Evolutionary conservation across 2,329 filamentous ascomycete species (phyloP).

Genomic region (Daldinia sp.): DNA sequence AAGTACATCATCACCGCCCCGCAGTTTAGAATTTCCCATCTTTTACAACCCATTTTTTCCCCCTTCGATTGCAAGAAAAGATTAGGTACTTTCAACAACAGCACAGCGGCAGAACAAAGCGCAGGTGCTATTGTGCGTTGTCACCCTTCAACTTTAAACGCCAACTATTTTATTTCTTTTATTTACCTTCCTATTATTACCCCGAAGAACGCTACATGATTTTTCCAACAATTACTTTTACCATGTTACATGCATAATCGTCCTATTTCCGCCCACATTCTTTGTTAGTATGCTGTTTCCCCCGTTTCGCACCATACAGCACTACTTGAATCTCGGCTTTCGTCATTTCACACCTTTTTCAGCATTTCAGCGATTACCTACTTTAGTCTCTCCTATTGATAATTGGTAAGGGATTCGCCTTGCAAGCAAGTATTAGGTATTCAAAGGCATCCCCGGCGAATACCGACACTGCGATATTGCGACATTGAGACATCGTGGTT

Average conservation of each 20-base stretch:
- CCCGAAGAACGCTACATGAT: background rate
- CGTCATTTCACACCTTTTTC: conserved; percentile 30
- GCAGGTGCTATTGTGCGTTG: conserved; percentile 8
- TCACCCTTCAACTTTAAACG: background rate
- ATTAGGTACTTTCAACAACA: background rate
- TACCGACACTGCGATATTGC: background rate
- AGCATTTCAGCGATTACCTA: conserved; percentile 3
- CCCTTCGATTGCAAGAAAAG: background rate
- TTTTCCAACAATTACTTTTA: conserved; percentile 3
- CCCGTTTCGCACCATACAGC: conserved; percentile 1
- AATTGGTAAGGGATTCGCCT: conserved; percentile 30
- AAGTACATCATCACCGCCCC: conserved; percentile 31
- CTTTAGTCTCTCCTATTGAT: conserved; percentile 12
- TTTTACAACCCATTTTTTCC: conserved; percentile 22
- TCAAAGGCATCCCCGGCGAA: background rate
- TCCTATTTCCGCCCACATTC: conserved; percentile 13
- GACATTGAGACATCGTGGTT: background rate
- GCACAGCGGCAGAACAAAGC: background rate
- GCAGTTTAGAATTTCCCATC: conserved; percentile 37
- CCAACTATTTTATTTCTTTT: background rate
- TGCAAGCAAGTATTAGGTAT: conserved; percentile 5
- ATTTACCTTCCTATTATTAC: background rate
- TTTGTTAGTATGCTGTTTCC: conserved; percentile 14
- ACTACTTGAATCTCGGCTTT: conserved; percentile 34
- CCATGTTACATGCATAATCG: conserved; percentile 12